phyloP scores from a whole-genome alignment of 73 alveolate genomes.

The Paramecium pentaurelia region DNA sequence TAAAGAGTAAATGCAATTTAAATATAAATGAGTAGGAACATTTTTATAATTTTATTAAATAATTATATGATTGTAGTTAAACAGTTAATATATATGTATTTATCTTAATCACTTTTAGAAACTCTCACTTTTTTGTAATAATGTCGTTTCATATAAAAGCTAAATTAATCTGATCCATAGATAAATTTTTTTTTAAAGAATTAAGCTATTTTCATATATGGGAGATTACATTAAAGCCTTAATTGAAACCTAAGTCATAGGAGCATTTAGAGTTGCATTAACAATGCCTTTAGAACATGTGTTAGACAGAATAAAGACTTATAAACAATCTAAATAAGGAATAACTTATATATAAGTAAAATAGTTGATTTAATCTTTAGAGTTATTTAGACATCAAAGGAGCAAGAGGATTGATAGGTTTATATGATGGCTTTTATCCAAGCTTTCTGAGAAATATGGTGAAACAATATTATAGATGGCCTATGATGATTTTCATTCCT shows the following conservation, averaged over 20 bases:
- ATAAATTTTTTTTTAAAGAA: background rate
- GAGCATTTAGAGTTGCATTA: constrained; percentile 7
- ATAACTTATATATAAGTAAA: background rate
- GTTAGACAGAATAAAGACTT: constrained; percentile 4
- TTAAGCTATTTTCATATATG: background rate
- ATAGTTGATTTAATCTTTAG: background rate
- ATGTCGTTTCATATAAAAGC: background rate
- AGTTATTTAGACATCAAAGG: constrained; percentile 11
- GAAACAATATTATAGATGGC: constrained; percentile 28
- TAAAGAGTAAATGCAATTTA: background rate
- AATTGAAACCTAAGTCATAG: constrained; percentile 31
- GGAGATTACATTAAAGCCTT: constrained; percentile 22
- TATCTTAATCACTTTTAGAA: background rate
- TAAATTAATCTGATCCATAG: background rate
- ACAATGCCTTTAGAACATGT: constrained; percentile 37
- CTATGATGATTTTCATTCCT: constrained; percentile 42
- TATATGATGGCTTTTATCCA: constrained; percentile 31
- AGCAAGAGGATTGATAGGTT: background rate
- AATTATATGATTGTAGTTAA: background rate
- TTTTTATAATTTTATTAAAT: background rate
- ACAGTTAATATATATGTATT: too few relatives aligned
- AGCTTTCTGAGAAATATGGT: constrained; percentile 12
- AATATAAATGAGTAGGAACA: background rate
- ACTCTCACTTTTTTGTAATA: background rate
- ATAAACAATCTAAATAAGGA: background rate